Base-by-base conservation (phyloP, 768 basidiomycete species). In the Suillus lakei region DNA sequence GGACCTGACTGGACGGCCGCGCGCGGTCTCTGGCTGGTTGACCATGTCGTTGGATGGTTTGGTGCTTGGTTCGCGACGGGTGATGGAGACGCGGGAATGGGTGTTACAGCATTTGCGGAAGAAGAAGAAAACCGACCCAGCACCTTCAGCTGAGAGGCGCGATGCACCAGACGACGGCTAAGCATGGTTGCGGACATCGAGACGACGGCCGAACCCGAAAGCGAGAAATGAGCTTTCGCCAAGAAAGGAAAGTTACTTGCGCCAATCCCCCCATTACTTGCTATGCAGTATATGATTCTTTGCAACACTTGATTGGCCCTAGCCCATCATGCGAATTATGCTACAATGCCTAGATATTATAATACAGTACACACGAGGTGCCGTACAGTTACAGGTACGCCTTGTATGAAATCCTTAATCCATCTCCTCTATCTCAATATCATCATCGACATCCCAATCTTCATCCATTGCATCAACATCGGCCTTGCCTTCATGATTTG, bases 21-120 rank as follows among this genome's bases (percentile, higher is more conserved):
- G 62, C 94, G 90, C 10, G 89, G 82, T 44, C 81, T 85, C 80
- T 99, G 97, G 71, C 78, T 90, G 23, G 90, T 88, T 2, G 95
- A 93, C 96, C 96, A 99, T 69, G 91, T 91, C 43, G 84, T 76
- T 6, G 91, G 80, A 70, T 86, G 84, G 79, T 98, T 98, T 66
- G 97, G 94, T 6, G 96, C 84, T 81, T 98, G 97, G 32, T 84
- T 78, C 58, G 79, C 76, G 50, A 82, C 77, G 53, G 76, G 70
- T 48, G 81, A 71, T 54, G 74, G 64, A 30, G 73, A 65, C 38
- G 66, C 34, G 28, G 70, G 60, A 36, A 60, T 66, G 5, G 62
- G 63, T 9, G 63, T 46, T 43, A 70, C 39, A 15, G 70, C 69
- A 21, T 38, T 55, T 36, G 69, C 59, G 5, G 60, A 46, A 28